Evolutionary conservation across 208 protist species (phyloP).

Genomic region (Novymonas esmeraldas): DNA sequence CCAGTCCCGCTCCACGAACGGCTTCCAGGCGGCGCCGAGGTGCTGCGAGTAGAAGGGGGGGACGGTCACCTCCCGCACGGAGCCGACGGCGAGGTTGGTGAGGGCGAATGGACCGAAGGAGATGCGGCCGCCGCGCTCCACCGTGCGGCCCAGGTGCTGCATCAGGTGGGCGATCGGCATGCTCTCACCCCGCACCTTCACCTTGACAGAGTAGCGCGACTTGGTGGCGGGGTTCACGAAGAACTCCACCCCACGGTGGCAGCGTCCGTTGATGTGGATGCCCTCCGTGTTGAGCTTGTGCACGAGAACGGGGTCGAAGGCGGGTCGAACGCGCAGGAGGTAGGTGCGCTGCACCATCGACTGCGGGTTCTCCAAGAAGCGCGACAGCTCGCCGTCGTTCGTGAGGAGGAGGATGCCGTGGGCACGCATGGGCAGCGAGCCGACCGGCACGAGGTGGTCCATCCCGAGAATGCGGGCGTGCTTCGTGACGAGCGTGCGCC

Average conservation of each 20-base stretch:
- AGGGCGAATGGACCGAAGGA: constrained; percentile 88
- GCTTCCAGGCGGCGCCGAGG: constrained; percentile 70
- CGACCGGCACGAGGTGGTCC: constrained; percentile 87
- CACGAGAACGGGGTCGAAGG: constrained; percentile 83
- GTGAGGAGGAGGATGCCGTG: constrained; percentile 87
- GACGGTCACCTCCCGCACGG: constrained; percentile 85
- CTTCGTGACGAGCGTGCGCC: constrained; percentile 75
- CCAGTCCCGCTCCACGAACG: constrained; percentile 91
- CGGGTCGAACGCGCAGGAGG: constrained; percentile 77
- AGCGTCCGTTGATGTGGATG: constrained; percentile 78
- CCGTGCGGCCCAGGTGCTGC: constrained; percentile 79
- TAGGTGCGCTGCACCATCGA: constrained; percentile 88
- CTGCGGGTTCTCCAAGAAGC: constrained; percentile 78
- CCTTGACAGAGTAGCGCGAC: constrained; percentile 82
- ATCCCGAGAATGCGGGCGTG: constrained; percentile 86
- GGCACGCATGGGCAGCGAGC: constrained; percentile 83
- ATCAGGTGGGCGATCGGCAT: constrained; percentile 82
- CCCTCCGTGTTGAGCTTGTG: constrained; percentile 87
- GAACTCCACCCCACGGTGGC: constrained; percentile 70
- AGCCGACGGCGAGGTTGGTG: constrained; percentile 73
- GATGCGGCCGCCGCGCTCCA: constrained; percentile 84
- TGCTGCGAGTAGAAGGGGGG: constrained; percentile 77
- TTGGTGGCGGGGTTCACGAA: constrained; percentile 83
- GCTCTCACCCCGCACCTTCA: constrained; percentile 77
- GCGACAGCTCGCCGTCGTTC: constrained; percentile 89